These are phyloP conservation scores for Xanthoconium separans DNA, from an alignment of 1,284 basidiomycete species.

Conservation along the genomic window DNA sequence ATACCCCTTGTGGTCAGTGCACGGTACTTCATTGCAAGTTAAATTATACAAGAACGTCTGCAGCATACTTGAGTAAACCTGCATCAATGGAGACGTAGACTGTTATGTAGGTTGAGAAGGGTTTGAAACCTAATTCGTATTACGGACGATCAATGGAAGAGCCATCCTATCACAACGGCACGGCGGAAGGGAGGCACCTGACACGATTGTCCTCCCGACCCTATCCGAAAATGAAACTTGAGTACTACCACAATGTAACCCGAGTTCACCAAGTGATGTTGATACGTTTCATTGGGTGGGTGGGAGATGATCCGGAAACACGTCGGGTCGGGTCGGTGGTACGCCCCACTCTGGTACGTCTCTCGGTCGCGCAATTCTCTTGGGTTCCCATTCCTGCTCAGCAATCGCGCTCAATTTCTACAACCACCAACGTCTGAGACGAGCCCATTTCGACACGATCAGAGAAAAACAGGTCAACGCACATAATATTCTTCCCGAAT, in stretches of 20 bases:
- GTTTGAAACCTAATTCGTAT: not conserved
- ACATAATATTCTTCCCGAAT: constrained; percentile 96
- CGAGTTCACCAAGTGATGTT: not conserved
- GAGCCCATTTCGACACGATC: not conserved
- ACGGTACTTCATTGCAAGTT: too few relatives aligned
- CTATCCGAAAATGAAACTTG: too few relatives aligned
- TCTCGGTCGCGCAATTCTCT: constrained; percentile 77
- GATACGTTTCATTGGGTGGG: not conserved
- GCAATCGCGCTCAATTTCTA: constrained; percentile 65
- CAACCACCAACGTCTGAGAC: constrained; percentile 3
- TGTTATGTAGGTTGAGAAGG: too few relatives aligned
- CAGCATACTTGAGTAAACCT: too few relatives aligned
- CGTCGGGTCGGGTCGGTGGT: constrained; percentile 46
- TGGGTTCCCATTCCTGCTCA: constrained; percentile 85
- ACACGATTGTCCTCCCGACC: not conserved
- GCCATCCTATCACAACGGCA: too few relatives aligned
- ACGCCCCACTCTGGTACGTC: constrained; percentile 90
- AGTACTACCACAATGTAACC: too few relatives aligned
- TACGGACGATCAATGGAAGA: not conserved
- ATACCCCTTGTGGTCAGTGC: too few relatives aligned
- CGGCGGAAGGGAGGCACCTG: not conserved
- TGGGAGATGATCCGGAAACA: constrained; percentile 27
- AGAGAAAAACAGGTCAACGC: constrained; percentile 37
- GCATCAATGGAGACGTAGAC: too few relatives aligned
- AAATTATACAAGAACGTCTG: too few relatives aligned